phyloP scores from a whole-genome alignment of 257 asterid species.

The Buddleja alternifolia region DNA sequence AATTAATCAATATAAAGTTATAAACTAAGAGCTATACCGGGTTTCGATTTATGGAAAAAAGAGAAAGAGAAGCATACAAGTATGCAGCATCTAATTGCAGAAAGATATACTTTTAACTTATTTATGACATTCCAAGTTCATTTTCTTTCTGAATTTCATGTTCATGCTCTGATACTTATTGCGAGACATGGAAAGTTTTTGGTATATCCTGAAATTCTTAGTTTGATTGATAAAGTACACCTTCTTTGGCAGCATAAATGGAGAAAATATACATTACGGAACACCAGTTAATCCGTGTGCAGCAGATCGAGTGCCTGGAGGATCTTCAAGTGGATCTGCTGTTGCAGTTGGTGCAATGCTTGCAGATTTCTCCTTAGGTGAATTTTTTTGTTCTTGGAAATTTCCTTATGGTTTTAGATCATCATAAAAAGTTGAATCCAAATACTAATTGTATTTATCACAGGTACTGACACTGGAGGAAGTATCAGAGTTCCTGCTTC shows the following conservation, averaged over 20 bases:
- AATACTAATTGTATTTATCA: conserved; percentile 28
- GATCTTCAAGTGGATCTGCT: conserved; percentile 98
- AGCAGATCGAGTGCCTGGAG: conserved; percentile 88
- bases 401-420: not conserved
- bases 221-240: conserved; percentile 11
- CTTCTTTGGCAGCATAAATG: conserved; percentile 72
- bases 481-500: conserved; percentile 94
- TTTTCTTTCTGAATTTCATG: too few species aligned
- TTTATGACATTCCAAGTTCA: too few species aligned
- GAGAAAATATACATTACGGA: conserved; percentile 84
- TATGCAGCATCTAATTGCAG: too few species aligned
- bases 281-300: conserved; percentile 88
- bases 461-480: conserved; percentile 98
- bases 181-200: too few species aligned
- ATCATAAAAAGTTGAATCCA: conserved; percentile 13
- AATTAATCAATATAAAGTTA: not conserved
- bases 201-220: not conserved
- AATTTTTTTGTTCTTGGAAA: not conserved
- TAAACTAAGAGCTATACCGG: too few species aligned
- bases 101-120: too few species aligned
- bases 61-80: not conserved
- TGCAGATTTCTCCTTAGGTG: conserved; percentile 85
- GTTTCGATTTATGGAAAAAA: not conserved
- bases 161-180: too few species aligned
- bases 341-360: conserved; percentile 80